Conservation (phyloP, 495 filamentous ascomycete species). For the Chaetomium tenue region DNA sequence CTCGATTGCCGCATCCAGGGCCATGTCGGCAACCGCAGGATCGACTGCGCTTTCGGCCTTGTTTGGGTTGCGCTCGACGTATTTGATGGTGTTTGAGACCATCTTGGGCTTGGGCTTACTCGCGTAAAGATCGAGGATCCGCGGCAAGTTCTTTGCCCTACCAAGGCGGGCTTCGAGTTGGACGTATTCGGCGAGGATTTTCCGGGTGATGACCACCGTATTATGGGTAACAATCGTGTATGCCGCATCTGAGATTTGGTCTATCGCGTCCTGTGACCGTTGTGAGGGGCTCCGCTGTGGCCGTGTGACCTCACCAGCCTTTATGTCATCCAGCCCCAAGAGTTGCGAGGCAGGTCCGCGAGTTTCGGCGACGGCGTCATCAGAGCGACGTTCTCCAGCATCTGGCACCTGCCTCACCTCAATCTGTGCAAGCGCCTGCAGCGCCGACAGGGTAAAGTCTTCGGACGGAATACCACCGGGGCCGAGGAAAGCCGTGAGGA, state of each 20-base stretch:
- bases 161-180: conserved; percentile 67
- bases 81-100: conserved; percentile 57
- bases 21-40: conserved; percentile 59
- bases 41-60: conserved; percentile 70
- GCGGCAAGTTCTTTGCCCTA: conserved; percentile 69
- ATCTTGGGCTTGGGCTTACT: conserved; percentile 72
- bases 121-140: conserved; percentile 78
- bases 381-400: conserved; percentile 21
- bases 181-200: conserved; percentile 67
- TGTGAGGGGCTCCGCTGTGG: conserved; percentile 10
- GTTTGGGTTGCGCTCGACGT: conserved; percentile 62
- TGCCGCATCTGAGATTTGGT: conserved; percentile 52
- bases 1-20: conserved; percentile 73
- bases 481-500: conserved; percentile 34
- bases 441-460: conserved; percentile 33
- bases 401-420: conserved; percentile 24
- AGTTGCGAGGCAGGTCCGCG: conserved; percentile 30
- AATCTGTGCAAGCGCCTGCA: conserved; percentile 32
- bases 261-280: conserved; percentile 35
- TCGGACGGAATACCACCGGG: conserved; percentile 37
- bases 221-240: conserved; percentile 69
- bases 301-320: conserved; percentile 17
- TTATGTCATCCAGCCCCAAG: conserved; percentile 31
- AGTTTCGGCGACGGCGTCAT: conserved; percentile 17
- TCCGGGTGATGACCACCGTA: conserved; percentile 75